phyloP scores from a whole-genome alignment of 2,329 filamentous ascomycete genomes.

The Trichoderma cornu-damae region DNA sequence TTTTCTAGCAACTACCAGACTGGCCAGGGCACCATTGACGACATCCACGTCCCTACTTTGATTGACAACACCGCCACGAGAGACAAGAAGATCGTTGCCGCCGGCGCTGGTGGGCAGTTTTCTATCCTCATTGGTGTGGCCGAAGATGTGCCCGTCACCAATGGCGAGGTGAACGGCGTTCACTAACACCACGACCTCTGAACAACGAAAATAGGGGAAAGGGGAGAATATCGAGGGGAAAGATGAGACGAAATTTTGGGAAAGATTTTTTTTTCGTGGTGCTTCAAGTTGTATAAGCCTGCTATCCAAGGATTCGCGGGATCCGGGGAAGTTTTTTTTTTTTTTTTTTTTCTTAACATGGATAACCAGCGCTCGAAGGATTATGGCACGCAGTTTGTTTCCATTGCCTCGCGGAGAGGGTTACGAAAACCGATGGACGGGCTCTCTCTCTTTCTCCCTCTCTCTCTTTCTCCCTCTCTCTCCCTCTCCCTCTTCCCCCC shows the following conservation, averaged over 20 bases:
- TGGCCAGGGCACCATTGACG: constrained; percentile 70
- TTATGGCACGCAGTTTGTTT: neutral
- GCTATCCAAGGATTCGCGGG: neutral
- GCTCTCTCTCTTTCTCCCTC: neutral
- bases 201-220: neutral
- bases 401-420: neutral
- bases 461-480: no score
- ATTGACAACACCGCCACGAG: constrained; percentile 82
- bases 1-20: constrained; percentile 78
- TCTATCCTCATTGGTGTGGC: constrained; percentile 54
- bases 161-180: constrained; percentile 25
- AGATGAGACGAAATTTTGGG: neutral
- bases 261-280: neutral
- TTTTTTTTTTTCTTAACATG: no score
- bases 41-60: constrained; percentile 68
- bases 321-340: neutral
- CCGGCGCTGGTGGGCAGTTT: constrained; percentile 86
- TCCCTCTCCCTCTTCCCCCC: no score
- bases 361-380: neutral
- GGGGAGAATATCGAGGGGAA: neutral
- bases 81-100: constrained; percentile 67
- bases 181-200: constrained; percentile 1
- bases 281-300: constrained; percentile 2
- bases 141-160: constrained; percentile 28
- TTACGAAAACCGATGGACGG: neutral